Evolutionary conservation across 1,139 yeast species (phyloP), one percentile per base, ranked within the genome.

Genomic region (Hansenula sp.): DNA sequence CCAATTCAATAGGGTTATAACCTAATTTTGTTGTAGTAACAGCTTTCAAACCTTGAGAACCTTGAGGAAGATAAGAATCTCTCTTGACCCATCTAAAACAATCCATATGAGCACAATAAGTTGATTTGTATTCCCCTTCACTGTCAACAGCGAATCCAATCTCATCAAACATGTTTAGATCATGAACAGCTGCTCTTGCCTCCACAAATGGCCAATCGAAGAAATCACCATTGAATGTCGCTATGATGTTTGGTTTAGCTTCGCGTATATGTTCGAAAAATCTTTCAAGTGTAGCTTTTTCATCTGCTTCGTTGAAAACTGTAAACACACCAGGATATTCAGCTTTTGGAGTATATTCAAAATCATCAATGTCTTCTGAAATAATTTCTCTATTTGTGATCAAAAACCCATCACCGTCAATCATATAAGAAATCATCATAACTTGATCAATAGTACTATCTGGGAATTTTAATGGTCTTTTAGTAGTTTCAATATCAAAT

Each of bases 201-300:
- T 90, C 98, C 6, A 94, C 94, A 61, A 89, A 94, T 1, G 99
- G 99, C 98, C 98, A 94, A 71, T 94, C 99, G 65, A 94, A 94
- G 57, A 89, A 89, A 61, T 94, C 99, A 69, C 99, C 99, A 65
- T 94, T 94, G 56, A 88, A 94, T 0, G 98, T 92, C 1, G 97
- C 96, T 41, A 94, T 92, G 12, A 92, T 96, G 0, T 97, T 90
- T 1, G 99, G 98, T 51, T 77, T 74, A 6, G 74, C 85, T 39
- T 92, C 97, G 49, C 92, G 69, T 19, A 94, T 77, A 59, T 94
- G 98, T 53, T 88, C 96, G 60, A 85, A 94, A 58, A 94, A 94
- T 45, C 90, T 68, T 43, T 72, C 66, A 32, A 94, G 62, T 6
- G 89, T 67, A 9, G 79, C 86, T 50, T 80, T 77, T 63, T 94